Evolutionary conservation across 2,329 filamentous ascomycete genomes (phyloP).

Genomic region (Microcyclospora pomicola): DNA sequence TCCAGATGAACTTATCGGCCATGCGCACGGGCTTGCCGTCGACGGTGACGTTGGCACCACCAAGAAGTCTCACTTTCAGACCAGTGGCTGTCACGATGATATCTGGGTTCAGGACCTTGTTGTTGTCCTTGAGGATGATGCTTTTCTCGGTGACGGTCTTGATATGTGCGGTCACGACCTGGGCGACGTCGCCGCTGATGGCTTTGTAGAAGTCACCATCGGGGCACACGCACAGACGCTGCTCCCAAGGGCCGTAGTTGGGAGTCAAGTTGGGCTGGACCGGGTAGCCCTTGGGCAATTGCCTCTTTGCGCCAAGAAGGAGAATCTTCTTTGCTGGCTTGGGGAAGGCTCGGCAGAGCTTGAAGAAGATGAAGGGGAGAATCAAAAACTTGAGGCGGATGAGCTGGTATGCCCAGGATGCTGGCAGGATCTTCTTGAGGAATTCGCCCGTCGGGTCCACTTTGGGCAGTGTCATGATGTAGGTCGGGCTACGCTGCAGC

Average conservation of each 20-base stretch:
- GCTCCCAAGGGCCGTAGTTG: conserved; percentile 45
- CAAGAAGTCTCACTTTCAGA: conserved; percentile 42
- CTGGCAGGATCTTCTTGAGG: conserved; percentile 8
- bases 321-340: conserved; percentile 22
- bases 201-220: conserved; percentile 45
- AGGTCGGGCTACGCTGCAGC: conserved; percentile 66
- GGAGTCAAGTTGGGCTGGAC: conserved; percentile 31
- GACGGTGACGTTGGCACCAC: conserved; percentile 33
- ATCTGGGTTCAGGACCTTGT: conserved; percentile 38
- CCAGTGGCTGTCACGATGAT: conserved; percentile 54
- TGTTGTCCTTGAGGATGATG: conserved; percentile 31
- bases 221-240: conserved; percentile 59
- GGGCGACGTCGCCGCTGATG: conserved; percentile 37
- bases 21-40: conserved; percentile 36
- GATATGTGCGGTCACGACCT: conserved; percentile 43
- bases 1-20: conserved; percentile 44
- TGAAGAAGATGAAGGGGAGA: conserved; percentile 21
- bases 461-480: conserved; percentile 25
- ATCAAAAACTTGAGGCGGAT: conserved; percentile 25
- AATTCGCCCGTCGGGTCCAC: conserved; percentile 9
- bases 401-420: conserved; percentile 9
- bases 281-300: conserved; percentile 34
- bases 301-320: conserved; percentile 29
- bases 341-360: conserved; percentile 22
- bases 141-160: conserved; percentile 34